A percentile compares a stretch with the other conserved stretches of the same genome.
phyloP scores from a whole-genome alignment of 768 basidiomycete species.

The Termitomyces sp. region DNA sequence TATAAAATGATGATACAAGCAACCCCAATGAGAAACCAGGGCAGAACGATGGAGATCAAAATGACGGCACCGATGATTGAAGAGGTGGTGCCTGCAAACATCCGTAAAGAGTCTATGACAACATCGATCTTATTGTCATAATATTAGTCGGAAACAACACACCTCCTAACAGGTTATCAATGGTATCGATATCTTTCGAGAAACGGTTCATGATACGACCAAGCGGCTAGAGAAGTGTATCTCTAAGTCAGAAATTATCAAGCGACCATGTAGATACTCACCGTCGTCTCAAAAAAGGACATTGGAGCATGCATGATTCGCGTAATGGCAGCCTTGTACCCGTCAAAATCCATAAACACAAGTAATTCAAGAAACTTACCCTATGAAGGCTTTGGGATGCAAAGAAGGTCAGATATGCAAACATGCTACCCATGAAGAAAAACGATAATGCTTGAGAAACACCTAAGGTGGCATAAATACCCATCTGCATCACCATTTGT shows the following conservation, averaged over 20 bases:
- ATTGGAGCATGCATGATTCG: slow-evolving; percentile 82
- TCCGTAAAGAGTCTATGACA: slow-evolving; percentile 58
- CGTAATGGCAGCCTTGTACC: slow-evolving; percentile 46
- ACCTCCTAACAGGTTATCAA: slow-evolving; percentile 70
- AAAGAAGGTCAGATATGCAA: slow-evolving; percentile 69
- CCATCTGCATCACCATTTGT: slow-evolving; percentile 52
- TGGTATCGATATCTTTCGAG: slow-evolving; percentile 80
- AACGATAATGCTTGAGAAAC: slow-evolving; percentile 60
- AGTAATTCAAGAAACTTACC: slow-evolving; percentile 22
- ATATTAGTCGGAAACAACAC: slow-evolving; percentile 1
- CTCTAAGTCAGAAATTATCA: background rate
- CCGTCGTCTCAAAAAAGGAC: slow-evolving; percentile 87
- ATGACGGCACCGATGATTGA: slow-evolving; percentile 72
- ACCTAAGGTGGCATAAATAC: slow-evolving; percentile 71
- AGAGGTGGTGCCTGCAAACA: slow-evolving; percentile 59
- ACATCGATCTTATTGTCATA: background rate
- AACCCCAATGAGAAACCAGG: slow-evolving; percentile 82
- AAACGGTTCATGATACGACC: slow-evolving; percentile 91
- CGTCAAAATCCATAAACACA: background rate
- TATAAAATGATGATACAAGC: slow-evolving; percentile 55
- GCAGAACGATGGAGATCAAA: slow-evolving; percentile 69
- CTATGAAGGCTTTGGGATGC: slow-evolving; percentile 67
- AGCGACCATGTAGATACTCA: slow-evolving; percentile 20
- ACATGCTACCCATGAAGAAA: slow-evolving; percentile 61
- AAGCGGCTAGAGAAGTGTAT: slow-evolving; percentile 41